Evolutionary conservation across 2,329 filamentous ascomycete genomes (phyloP).

Genomic region (Lasiodiplodia sp.): DNA sequence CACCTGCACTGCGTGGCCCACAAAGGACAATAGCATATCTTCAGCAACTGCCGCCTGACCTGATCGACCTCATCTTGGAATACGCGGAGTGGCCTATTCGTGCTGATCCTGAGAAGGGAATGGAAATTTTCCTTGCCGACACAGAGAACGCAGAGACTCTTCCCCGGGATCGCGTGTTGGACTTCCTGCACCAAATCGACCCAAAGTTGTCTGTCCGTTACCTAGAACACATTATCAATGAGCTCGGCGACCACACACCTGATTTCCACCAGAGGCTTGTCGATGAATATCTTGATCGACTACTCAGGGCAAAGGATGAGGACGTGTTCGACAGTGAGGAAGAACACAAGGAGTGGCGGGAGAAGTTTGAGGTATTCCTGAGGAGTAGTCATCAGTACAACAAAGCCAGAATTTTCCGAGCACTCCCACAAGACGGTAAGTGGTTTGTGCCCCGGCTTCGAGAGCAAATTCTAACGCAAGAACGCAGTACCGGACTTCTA

Average conservation of each 20-base stretch:
- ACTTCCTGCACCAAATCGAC: slow-evolving; percentile 76
- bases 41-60: slow-evolving; percentile 84
- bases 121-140: slow-evolving; percentile 93
- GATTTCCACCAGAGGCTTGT: slow-evolving; percentile 88
- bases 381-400: slow-evolving; percentile 82
- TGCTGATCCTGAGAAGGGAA: slow-evolving; percentile 75
- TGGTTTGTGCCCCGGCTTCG: not conserved
- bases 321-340: slow-evolving; percentile 42
- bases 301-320: slow-evolving; percentile 47
- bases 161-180: slow-evolving; percentile 76
- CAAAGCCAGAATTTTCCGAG: slow-evolving; percentile 75
- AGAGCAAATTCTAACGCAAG: slow-evolving; percentile 23
- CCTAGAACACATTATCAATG: slow-evolving; percentile 87
- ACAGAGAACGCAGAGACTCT: slow-evolving; percentile 93
- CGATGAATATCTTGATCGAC: slow-evolving; percentile 69
- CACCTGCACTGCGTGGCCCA: slow-evolving; percentile 75
- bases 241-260: slow-evolving; percentile 82
- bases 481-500: slow-evolving; percentile 79
- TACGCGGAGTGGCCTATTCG: slow-evolving; percentile 88
- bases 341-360: slow-evolving; percentile 59
- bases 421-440: slow-evolving; percentile 81
- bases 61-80: slow-evolving; percentile 90
- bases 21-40: slow-evolving; percentile 86
- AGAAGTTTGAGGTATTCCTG: slow-evolving; percentile 76
- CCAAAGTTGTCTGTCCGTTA: slow-evolving; percentile 77